phyloP scores from a whole-genome alignment of 768 basidiomycete genomes.

The Hypholoma sublateritium region DNA sequence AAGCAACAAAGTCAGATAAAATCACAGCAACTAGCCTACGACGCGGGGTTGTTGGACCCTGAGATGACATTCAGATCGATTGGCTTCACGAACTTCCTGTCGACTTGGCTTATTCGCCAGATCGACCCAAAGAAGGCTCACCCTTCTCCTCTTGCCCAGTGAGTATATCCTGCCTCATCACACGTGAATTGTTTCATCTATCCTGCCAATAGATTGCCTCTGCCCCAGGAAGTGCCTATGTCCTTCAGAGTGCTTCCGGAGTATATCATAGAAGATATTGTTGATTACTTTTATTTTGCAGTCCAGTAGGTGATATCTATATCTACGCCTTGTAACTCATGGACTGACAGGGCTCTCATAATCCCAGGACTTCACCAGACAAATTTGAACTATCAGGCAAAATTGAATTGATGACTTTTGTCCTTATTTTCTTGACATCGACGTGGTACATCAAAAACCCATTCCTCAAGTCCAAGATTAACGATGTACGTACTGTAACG shows the following conservation, averaged over 20 bases:
- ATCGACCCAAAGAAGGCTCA: constrained; percentile 81
- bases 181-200: background rate
- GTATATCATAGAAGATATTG: constrained; percentile 90
- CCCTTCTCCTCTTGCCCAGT: constrained; percentile 71
- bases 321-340: background rate
- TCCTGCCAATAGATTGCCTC: constrained; percentile 60
- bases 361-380: constrained; percentile 62
- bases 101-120: constrained; percentile 90
- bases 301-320: constrained; percentile 56
- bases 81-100: constrained; percentile 85
- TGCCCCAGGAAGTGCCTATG: constrained; percentile 83
- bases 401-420: constrained; percentile 82
- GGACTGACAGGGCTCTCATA: background rate
- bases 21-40: constrained; percentile 75
- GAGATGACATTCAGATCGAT: constrained; percentile 78
- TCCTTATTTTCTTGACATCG: constrained; percentile 87
- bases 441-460: constrained; percentile 99
- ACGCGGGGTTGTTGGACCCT: constrained; percentile 85
- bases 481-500: constrained; percentile 58
- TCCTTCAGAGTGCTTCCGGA: constrained; percentile 89
- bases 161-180: constrained; percentile 24
- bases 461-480: constrained; percentile 94
- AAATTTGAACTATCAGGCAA: constrained; percentile 85
- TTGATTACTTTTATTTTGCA: constrained; percentile 84
- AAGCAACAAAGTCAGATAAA: constrained; percentile 68